Base-by-base conservation (phyloP, 2,329 filamentous ascomycete genomes). In the Trichophyton benhamiae region DNA sequence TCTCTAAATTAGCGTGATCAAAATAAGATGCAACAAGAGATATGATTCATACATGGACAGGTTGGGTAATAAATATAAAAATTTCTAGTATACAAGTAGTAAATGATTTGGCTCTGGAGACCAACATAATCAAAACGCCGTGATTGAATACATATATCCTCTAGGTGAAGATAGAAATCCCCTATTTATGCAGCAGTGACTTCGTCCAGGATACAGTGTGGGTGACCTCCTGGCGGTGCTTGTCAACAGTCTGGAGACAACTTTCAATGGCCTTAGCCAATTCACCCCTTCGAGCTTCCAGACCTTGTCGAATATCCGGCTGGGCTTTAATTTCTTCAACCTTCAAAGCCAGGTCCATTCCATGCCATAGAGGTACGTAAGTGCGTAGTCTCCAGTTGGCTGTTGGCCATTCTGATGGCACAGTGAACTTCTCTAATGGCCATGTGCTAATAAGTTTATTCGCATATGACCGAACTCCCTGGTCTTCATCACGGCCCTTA, bases 211-310 rank as follows among this genome's bases (percentile, higher is more conserved):
- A 13, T 17, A 55, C 52, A 27, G n/a, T 57, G 25, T 36, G 27
- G 4, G 60, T 60, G 5, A 42, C 20, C 9, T n/a, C 49, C 2
- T 46, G 30, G 25, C 60, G 41, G 13, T 60, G 38, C 22, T 57
- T 46, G 5, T 41, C 61, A 5, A 61, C 64, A 11, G 59, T 48
- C 17, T 64, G 59, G 11, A 62, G 59, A 7, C 65, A 44, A 59
- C 79, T 78, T 48, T 80, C 78, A 55, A 85, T 77, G 52, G 83
- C 79, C 68, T 77, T 79, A 41, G 78, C 80, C 20, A 89, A 76
- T 64, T 82, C 66, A 17, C 66, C 63, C 33, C 70, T 62, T 5
- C 67, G 64, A 6, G 61, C 62, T 62, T 67, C 67, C 59, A 76
- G 63, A 11, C 62, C 59, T 9, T 64, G 57, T 5, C 64, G 59